phyloP scores from a whole-genome alignment of 768 basidiomycete genomes.

The Lactarius quietus region DNA sequence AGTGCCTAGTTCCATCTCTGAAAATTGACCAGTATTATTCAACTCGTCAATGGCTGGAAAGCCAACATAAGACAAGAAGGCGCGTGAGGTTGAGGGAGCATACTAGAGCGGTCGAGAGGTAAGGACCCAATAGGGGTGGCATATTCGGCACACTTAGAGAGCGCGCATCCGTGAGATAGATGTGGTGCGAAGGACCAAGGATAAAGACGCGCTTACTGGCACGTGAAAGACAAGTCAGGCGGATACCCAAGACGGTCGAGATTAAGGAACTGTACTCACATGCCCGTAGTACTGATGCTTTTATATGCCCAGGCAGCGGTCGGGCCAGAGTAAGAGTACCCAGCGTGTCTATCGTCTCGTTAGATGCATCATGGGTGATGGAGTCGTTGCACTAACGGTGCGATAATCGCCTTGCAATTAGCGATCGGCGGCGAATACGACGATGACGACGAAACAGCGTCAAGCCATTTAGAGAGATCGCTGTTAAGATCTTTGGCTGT shows the following conservation, averaged over 20 bases:
- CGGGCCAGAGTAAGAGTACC: conserved; percentile 91
- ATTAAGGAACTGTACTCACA: conserved; percentile 51
- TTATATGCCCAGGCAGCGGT: conserved; percentile 97
- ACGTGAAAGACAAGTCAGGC: neutral
- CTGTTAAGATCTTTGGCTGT: conserved; percentile 54
- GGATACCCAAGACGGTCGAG: conserved; percentile 1
- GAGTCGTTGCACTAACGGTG: conserved; percentile 63
- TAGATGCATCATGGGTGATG: neutral
- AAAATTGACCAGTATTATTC: conserved; percentile 62
- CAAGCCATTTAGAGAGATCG: conserved; percentile 65
- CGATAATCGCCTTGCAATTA: conserved; percentile 85
- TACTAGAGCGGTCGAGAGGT: conserved; percentile 75
- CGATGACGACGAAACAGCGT: conserved; percentile 46
- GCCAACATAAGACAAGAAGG: conserved; percentile 2
- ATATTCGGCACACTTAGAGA: conserved; percentile 75
- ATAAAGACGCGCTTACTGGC: conserved; percentile 87
- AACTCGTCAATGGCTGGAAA: conserved; percentile 63
- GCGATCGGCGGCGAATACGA: conserved; percentile 63
- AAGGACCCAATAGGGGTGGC: conserved; percentile 83
- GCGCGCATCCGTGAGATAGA: conserved; percentile 84
- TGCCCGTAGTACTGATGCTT: conserved; percentile 72
- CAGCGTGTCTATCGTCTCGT: conserved; percentile 70
- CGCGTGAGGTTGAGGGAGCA: conserved; percentile 30
- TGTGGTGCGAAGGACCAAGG: conserved; percentile 93
- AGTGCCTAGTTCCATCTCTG: conserved; percentile 54